phyloP scores from a whole-genome alignment of 129 eudicot species.

The Logfia minima region DNA sequence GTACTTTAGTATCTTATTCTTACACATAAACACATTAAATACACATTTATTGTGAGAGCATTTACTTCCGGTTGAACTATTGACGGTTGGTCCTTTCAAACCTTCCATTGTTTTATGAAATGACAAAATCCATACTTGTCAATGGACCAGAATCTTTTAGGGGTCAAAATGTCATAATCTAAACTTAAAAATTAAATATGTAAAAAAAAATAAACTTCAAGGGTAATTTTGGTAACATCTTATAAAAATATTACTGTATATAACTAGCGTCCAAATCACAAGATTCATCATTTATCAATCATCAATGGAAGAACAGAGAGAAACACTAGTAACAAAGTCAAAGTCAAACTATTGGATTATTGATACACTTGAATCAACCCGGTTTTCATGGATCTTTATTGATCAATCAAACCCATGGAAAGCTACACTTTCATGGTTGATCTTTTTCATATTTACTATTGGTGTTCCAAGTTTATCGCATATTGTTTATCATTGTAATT shows the following conservation, averaged over 20 bases:
- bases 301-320: background rate
- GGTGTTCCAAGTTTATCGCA: conserved; percentile 66
- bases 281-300: background rate
- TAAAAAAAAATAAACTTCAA: background rate
- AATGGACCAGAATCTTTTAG: background rate
- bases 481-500: conserved; percentile 56
- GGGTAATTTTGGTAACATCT: background rate
- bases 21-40: too few species aligned
- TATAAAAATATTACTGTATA: too few species aligned
- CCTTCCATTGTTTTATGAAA: too few species aligned
- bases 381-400: conserved; percentile 63
- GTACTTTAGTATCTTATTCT: background rate
- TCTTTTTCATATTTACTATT: conserved; percentile 59
- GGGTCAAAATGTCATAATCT: background rate
- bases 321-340: conserved; percentile 9
- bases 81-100: too few species aligned
- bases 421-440: conserved; percentile 60
- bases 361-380: conserved; percentile 44
- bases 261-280: background rate
- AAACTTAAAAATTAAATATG: background rate
- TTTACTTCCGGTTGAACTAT: too few species aligned
- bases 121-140: background rate
- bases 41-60: too few species aligned
- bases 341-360: conserved; percentile 33
- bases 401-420: conserved; percentile 69